Conservation (phyloP, 1,284 basidiomycete genomes). For the Ustilago crameri region DNA sequence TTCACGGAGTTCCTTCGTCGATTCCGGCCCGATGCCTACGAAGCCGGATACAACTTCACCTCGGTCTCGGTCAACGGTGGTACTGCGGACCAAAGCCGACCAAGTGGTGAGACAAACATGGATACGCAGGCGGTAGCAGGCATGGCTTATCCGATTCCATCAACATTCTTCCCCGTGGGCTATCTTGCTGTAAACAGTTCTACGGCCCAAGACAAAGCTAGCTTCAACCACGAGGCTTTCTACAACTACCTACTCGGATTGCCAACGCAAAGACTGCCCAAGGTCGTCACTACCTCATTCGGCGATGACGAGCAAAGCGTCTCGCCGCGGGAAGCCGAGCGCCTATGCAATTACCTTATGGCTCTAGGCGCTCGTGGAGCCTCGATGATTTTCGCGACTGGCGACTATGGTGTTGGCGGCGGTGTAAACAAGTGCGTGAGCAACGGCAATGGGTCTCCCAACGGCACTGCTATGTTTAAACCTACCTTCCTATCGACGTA, state of each 20-base stretch:
- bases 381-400: conserved; percentile 76
- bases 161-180: conserved; percentile 77
- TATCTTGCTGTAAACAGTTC: no score
- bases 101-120: conserved; percentile 77
- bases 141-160: conserved; percentile 75
- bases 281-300: conserved; percentile 74
- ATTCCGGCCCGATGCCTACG: conserved; percentile 73
- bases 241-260: conserved; percentile 73
- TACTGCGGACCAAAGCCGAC: conserved; percentile 71
- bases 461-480: conserved; percentile 73
- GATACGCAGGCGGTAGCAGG: conserved; percentile 77
- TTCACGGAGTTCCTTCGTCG: conserved; percentile 72
- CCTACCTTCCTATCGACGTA: conserved; percentile 78
- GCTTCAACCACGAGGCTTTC: conserved; percentile 74
- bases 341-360: conserved; percentile 76
- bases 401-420: conserved; percentile 76
- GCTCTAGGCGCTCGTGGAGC: conserved; percentile 74
- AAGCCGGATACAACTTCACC: conserved; percentile 73
- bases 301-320: conserved; percentile 72
- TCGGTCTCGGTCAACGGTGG: conserved; percentile 73
- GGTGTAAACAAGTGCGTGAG: conserved; percentile 74
- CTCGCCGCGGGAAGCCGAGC: conserved; percentile 74
- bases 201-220: no score
- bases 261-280: conserved; percentile 72
- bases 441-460: conserved; percentile 74